Conservation (phyloP, 352 stramenopile species). For the Pythium scleroteichum region DNA sequence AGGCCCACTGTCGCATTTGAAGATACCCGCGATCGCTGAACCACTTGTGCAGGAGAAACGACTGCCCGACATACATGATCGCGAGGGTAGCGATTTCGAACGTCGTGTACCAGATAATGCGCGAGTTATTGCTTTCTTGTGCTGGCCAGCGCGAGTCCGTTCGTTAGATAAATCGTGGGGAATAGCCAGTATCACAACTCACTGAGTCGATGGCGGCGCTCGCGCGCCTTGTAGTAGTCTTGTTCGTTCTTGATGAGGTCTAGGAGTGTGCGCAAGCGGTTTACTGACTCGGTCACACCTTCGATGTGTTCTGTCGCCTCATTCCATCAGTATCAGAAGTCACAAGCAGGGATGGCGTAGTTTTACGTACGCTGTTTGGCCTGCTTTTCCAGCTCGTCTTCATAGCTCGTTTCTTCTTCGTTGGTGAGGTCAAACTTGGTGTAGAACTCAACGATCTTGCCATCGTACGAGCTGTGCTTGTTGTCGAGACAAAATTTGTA, state of each 20-base stretch:
- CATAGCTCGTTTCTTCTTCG: constrained; percentile 67
- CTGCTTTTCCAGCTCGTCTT: constrained; percentile 72
- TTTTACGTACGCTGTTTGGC: constrained; percentile 55
- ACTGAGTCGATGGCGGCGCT: constrained; percentile 77
- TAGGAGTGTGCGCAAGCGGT: constrained; percentile 59
- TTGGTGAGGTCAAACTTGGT: constrained; percentile 81
- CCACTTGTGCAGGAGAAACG: constrained; percentile 83
- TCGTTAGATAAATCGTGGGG: neutral
- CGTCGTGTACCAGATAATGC: constrained; percentile 79
- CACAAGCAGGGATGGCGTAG: neutral
- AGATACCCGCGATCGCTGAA: constrained; percentile 78
- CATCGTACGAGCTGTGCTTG: constrained; percentile 56
- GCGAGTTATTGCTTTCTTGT: constrained; percentile 74
- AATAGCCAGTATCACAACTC: constrained; percentile 14
- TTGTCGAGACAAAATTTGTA: constrained; percentile 89
- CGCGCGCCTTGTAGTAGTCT: constrained; percentile 70
- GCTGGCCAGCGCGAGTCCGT: constrained; percentile 32
- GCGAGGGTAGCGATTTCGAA: constrained; percentile 66
- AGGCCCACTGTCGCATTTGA: constrained; percentile 72
- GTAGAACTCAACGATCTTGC: constrained; percentile 81
- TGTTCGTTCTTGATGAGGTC: constrained; percentile 78
- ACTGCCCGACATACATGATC: constrained; percentile 72
- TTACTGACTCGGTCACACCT: constrained; percentile 61
- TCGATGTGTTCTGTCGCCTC: constrained; percentile 60
- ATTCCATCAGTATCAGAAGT: neutral